Conservation (phyloP, 202 grass and related monocot genomes). For the Musa balbisiana region DNA sequence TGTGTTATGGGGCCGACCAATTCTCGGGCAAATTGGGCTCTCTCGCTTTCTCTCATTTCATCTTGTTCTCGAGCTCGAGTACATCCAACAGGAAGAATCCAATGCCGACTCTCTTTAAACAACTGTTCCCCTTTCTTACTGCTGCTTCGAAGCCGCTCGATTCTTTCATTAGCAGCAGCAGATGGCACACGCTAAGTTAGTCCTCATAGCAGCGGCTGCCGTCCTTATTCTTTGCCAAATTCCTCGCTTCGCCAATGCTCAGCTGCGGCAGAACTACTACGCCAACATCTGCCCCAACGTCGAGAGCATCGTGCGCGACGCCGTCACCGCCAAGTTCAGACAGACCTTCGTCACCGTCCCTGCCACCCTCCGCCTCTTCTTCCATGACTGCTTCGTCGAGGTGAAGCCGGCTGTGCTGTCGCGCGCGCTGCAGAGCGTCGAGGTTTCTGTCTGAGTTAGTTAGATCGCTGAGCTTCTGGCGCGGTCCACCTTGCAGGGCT, state of each 20-base stretch:
- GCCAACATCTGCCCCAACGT: slow-evolving; percentile 49
- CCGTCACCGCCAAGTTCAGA: slow-evolving; percentile 35
- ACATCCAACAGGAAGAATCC: too few relatives aligned
- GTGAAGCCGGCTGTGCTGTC: background rate
- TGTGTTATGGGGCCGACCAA: too few relatives aligned
- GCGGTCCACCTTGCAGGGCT: slow-evolving; percentile 29
- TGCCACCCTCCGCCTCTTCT: slow-evolving; percentile 53
- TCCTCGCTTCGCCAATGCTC: slow-evolving; percentile 31
- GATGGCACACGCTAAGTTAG: background rate
- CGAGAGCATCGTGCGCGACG: slow-evolving; percentile 53
- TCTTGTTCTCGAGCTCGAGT: too few relatives aligned
- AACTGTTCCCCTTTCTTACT: background rate
- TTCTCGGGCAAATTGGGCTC: too few relatives aligned
- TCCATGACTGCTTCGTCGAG: slow-evolving; percentile 80
- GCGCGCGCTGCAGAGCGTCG: background rate
- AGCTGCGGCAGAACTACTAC: slow-evolving; percentile 48
- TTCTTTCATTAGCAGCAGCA: background rate
- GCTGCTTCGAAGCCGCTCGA: background rate
- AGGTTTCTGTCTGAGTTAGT: background rate
- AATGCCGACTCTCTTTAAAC: background rate
- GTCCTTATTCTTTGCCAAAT: slow-evolving; percentile 11
- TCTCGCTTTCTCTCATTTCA: too few relatives aligned
- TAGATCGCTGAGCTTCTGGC: background rate
- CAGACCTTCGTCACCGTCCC: slow-evolving; percentile 35
- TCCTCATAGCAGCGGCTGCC: background rate